Evolutionary conservation across 139 green algal species (phyloP).

Genomic region (Picochlorum sp.): DNA sequence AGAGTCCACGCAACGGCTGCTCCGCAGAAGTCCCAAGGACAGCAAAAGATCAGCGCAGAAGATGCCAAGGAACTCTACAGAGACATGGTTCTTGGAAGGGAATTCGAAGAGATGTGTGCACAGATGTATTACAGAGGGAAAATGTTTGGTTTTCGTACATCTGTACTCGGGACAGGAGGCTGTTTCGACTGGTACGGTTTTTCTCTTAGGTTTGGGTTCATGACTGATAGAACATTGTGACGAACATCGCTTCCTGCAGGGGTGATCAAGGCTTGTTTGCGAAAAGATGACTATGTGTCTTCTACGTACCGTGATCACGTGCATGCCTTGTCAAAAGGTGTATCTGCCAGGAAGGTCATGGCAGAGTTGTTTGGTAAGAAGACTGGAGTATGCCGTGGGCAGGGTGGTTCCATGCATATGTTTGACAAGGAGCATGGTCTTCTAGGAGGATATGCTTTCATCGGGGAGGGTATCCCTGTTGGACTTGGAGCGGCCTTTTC

Average conservation of each 20-base stretch:
- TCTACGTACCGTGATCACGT: slow-evolving; percentile 98
- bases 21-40: slow-evolving; percentile 12
- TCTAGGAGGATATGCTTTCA: slow-evolving; percentile 96
- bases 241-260: slow-evolving; percentile 7
- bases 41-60: slow-evolving; percentile 49
- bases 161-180: slow-evolving; percentile 94
- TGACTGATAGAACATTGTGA: background rate
- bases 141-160: slow-evolving; percentile 91
- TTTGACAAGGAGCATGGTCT: slow-evolving; percentile 83
- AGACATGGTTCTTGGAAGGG: slow-evolving; percentile 86
- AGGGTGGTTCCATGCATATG: slow-evolving; percentile 98
- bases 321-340: slow-evolving; percentile 89
- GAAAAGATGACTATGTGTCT: slow-evolving; percentile 81
- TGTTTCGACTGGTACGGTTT: slow-evolving; percentile 56
- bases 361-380: slow-evolving; percentile 98
- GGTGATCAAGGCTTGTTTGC: slow-evolving; percentile 51
- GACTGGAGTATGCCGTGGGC: slow-evolving; percentile 87
- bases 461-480: slow-evolving; percentile 94
- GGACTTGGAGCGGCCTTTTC: slow-evolving; percentile 90
- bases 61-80: slow-evolving; percentile 72
- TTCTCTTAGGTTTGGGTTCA: background rate
- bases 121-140: slow-evolving; percentile 98
- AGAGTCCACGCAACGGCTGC: background rate
- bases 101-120: slow-evolving; percentile 98
- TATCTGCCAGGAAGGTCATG: slow-evolving; percentile 81